Conservation (phyloP, 1,284 basidiomycete genomes). For the Fomitopsis schrenkii region DNA sequence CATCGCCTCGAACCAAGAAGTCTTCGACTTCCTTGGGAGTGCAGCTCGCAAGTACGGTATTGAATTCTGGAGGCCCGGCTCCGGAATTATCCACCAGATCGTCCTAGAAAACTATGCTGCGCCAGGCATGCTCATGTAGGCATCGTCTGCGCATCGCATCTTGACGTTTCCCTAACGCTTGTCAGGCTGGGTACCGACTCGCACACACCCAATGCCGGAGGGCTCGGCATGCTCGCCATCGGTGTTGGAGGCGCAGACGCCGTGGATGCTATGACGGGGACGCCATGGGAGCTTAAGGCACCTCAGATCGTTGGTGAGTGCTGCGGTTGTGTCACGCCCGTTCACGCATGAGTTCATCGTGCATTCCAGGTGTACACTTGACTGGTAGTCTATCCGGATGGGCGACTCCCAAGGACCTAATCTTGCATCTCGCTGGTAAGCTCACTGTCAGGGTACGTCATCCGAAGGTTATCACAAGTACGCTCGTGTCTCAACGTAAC, state of each 20-base stretch:
- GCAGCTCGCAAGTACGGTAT: conserved; percentile 94
- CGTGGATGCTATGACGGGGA: conserved; percentile 97
- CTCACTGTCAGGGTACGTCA: conserved; percentile 84
- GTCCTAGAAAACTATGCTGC: conserved; percentile 98
- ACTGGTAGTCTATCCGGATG: conserved; percentile 88
- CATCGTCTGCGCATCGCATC: conserved; percentile 8
- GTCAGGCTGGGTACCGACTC: conserved; percentile 85
- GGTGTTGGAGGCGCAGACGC: conserved; percentile 99
- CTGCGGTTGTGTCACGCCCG: too few species aligned
- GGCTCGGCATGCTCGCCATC: conserved; percentile 96
- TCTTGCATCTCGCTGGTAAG: conserved; percentile 91
- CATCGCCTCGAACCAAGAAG: conserved; percentile 89
- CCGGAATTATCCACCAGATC: conserved; percentile 97
- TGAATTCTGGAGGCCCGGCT: conserved; percentile 95
- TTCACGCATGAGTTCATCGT: background rate
- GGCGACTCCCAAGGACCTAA: conserved; percentile 96
- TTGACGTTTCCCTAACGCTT: background rate
- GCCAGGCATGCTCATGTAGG: conserved; percentile 79
- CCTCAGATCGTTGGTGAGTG: conserved; percentile 79
- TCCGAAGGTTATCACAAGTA: background rate
- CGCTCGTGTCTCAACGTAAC: background rate
- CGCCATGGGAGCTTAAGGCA: conserved; percentile 98
- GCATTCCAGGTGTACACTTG: conserved; percentile 70
- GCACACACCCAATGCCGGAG: conserved; percentile 98
- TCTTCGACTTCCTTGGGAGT: conserved; percentile 97